These are phyloP conservation scores for Bassia scoparia DNA, from an alignment of 148 eudicot genomes.

Conservation along the genomic window DNA sequence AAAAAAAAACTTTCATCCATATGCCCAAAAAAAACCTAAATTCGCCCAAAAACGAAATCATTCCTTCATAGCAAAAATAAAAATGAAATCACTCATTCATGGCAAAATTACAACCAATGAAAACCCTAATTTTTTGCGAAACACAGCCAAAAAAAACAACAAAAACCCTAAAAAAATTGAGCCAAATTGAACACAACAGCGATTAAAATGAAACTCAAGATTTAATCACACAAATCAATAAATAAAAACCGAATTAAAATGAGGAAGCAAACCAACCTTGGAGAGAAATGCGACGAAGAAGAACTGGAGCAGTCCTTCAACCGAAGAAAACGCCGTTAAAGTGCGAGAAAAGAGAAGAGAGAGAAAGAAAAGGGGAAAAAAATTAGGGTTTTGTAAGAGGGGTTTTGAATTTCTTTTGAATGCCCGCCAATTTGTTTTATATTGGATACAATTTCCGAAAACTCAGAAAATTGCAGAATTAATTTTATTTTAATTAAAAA, in stretches of 20 bases:
- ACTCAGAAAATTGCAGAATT: neutral
- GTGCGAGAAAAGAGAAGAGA: conserved; percentile 8
- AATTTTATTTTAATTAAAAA: neutral
- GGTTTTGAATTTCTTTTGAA: conserved; percentile 26
- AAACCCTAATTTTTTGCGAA: neutral
- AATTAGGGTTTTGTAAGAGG: conserved; percentile 22
- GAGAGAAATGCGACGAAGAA: conserved; percentile 1
- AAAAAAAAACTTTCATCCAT: neutral
- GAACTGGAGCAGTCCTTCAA: neutral
- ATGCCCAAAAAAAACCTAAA: neutral
- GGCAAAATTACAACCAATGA: too few species aligned
- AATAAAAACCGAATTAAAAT: neutral
- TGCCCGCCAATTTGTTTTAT: conserved; percentile 34
- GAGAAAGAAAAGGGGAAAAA: neutral
- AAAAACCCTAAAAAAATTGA: neutral
- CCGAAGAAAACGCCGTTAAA: conserved; percentile 15
- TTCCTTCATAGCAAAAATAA: neutral
- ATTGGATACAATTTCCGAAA: conserved; percentile 21
- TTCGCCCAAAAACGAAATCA: neutral
- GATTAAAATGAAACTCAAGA: neutral
- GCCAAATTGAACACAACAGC: neutral
- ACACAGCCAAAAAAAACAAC: neutral
- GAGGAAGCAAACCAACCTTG: conserved; percentile 15
- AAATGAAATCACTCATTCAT: neutral
- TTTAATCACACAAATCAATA: neutral